A percentile compares a stretch with the other conserved stretches of the same genome.
phyloP scores from a whole-genome alignment of 1,284 basidiomycete species.

The Sporisorium graminicola region DNA sequence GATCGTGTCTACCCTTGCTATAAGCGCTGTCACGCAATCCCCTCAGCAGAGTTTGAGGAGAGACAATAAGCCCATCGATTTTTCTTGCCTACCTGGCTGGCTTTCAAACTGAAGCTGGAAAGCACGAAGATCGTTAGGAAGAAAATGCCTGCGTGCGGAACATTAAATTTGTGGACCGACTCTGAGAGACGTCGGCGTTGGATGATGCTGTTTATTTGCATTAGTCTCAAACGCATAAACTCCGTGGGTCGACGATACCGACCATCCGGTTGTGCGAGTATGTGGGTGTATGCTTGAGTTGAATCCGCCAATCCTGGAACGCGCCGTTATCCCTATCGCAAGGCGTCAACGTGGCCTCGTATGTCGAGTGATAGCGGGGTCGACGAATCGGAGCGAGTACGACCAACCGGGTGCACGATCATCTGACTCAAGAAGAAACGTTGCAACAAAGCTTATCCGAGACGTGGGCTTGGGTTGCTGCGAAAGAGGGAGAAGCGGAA shows the following conservation, averaged over 20 bases:
- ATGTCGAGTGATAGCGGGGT: background rate
- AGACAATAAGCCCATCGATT: background rate
- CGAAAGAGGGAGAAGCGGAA: background rate
- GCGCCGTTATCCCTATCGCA: background rate
- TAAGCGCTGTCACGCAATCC: too few relatives aligned
- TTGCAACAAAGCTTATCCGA: background rate
- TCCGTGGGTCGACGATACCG: background rate
- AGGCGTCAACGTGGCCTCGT: background rate
- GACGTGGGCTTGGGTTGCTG: background rate
- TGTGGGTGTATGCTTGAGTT: too few relatives aligned
- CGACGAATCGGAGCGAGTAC: background rate
- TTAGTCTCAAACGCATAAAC: background rate
- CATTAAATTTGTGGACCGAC: background rate
- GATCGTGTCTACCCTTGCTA: too few relatives aligned
- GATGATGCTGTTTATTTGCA: too few relatives aligned
- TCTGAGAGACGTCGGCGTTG: background rate
- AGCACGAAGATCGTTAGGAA: constrained; percentile 23
- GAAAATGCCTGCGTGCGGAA: constrained; percentile 1
- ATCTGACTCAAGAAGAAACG: constrained; percentile 8
- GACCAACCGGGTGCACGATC: background rate
- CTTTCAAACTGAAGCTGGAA: background rate
- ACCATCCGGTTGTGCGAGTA: background rate
- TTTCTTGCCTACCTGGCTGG: background rate
- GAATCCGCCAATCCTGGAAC: background rate
- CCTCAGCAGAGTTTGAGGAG: background rate